Evolutionary conservation across 2,329 filamentous ascomycete species (phyloP).

Genomic region (Epichloe baconii): DNA sequence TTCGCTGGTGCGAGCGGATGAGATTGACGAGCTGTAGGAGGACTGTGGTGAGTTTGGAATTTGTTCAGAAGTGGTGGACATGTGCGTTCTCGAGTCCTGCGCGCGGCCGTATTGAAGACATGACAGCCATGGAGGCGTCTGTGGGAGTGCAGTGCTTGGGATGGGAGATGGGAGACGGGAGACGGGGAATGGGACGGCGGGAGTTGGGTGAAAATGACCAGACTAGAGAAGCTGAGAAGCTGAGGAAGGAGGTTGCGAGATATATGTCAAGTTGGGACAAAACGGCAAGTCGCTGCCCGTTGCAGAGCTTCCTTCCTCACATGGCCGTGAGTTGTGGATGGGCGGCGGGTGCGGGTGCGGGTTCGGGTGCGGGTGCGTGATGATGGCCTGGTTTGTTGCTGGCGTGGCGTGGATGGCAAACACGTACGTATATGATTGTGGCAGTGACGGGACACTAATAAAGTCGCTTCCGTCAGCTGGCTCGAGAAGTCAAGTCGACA

Average conservation of each 20-base stretch:
- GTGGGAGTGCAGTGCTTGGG: neutral
- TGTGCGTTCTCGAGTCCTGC: neutral
- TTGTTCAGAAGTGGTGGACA: neutral
- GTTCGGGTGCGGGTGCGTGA: neutral
- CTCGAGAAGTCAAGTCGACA: neutral
- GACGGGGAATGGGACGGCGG: no score
- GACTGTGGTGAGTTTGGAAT: neutral
- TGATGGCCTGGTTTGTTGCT: neutral
- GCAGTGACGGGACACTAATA: neutral
- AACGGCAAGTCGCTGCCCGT: neutral
- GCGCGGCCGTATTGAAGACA: neutral
- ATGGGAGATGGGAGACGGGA: neutral
- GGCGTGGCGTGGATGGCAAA: neutral
- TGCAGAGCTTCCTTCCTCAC: neutral
- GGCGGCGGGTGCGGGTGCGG: neutral
- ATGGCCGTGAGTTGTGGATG: neutral
- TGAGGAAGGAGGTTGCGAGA: neutral
- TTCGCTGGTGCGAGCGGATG: constrained; percentile 1
- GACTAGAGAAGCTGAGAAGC: neutral
- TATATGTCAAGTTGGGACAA: neutral
- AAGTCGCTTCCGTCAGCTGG: neutral
- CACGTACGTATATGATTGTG: neutral
- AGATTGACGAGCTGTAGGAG: neutral
- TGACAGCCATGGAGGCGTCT: neutral
- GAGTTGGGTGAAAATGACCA: neutral